Conservation (phyloP, 176 grass and related monocot genomes). For the Pontederia crassipes region DNA sequence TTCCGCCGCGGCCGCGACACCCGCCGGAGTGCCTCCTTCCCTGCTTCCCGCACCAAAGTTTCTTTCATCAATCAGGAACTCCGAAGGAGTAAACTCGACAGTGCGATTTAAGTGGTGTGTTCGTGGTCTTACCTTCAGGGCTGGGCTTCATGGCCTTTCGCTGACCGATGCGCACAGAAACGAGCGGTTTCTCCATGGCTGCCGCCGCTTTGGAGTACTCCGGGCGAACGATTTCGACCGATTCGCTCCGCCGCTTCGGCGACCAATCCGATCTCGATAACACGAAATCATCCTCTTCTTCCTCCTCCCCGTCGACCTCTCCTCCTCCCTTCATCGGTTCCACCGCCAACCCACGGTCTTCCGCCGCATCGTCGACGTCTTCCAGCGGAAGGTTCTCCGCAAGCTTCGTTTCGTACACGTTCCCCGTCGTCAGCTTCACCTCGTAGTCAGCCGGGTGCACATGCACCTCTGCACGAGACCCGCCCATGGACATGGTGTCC, state of each 20-base stretch:
- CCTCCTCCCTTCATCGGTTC: background rate
- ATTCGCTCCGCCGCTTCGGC: constrained; percentile 12
- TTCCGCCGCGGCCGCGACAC: constrained; percentile 48
- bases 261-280: constrained; percentile 52
- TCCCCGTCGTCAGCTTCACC: background rate
- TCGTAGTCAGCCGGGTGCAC: background rate
- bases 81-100: background rate
- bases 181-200: constrained; percentile 46
- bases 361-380: background rate
- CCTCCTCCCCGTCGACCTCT: background rate
- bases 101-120: background rate
- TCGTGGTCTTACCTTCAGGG: constrained; percentile 47
- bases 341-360: background rate
- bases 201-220: constrained; percentile 12
- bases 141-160: constrained; percentile 50
- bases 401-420: background rate
- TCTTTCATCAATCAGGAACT: background rate
- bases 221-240: constrained; percentile 2
- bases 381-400: background rate
- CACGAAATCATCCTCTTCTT: constrained; percentile 21
- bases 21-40: constrained; percentile 34
- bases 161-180: constrained; percentile 39
- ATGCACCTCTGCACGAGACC: background rate
- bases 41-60: background rate
- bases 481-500: background rate